Evolutionary conservation across 305 asterid species (phyloP), one percentile per base, ranked within the genome.

Genomic region (Fraxinus nigra): DNA sequence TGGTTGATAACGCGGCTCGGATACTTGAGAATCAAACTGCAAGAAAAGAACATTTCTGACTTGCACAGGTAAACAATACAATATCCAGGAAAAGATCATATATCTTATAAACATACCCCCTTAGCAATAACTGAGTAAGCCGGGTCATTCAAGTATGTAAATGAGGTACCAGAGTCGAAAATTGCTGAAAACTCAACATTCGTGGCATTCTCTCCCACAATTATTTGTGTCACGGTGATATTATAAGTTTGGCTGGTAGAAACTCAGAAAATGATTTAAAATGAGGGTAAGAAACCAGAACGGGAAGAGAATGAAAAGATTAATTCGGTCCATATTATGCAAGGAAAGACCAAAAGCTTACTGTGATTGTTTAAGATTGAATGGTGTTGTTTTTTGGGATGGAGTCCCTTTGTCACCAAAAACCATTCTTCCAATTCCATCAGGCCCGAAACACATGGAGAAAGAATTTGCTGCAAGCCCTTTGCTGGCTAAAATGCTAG

Each of bases 161-260:
- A 97, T 20, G 99, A 97, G 72, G 98, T 94, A 79, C 98, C 98
- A 5, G 98, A 89, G 91, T 94, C 99, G 16, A 97, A 93, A 56
- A 94, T 85, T 65, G 91, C 63, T 16, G 63, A 51, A 51, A 51
- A 51, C 63, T 51, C 63, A 18, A 51, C 63, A 51, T 51, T 51
- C 0, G 88, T 86, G 78, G 84, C 80, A 80, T 91, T 90, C 6
- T 78, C 63, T 20, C 83, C 98, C 86, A 94, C 91, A 20, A 84
- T 83, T 81, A 91, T 87, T 85, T 92, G 92, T 34, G 97, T 91
- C 82, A 97, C 81, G 38, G 97, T 90, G 75, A 95, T 72, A 74
- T 95, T 95, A 82, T 95, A 95, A 7, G 93, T 83, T 1, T 88
- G 93, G 84, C 99, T 97, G 96, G 83, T 20, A 38, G 56, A 76